phyloP scores from a whole-genome alignment of 148 eudicot genomes.

The Oxyria digyna region DNA sequence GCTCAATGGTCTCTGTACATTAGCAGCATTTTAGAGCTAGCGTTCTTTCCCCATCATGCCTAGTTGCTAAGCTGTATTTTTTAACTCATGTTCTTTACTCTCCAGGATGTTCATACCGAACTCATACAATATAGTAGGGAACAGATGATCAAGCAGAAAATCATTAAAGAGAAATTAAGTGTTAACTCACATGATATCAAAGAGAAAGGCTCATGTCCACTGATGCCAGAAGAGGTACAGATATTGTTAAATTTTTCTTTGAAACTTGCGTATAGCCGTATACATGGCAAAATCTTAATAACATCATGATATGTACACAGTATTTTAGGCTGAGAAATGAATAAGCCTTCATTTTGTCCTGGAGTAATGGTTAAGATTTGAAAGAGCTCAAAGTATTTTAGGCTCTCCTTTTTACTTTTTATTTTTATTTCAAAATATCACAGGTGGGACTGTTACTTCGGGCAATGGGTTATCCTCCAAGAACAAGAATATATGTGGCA shows the following conservation, averaged over 20 bases:
- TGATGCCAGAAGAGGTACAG: slow-evolving; percentile 94
- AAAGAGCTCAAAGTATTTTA: not conserved
- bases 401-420: not conserved
- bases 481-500: slow-evolving; percentile 80
- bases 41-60: not conserved
- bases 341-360: not conserved
- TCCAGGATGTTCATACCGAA: slow-evolving; percentile 91
- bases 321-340: too few species aligned
- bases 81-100: not conserved
- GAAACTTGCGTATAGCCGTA: not conserved
- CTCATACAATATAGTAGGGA: slow-evolving; percentile 76
- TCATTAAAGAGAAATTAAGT: slow-evolving; percentile 43
- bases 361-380: not conserved
- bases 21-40: not conserved
- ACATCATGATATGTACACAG: not conserved
- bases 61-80: not conserved
- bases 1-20: not conserved
- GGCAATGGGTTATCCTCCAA: slow-evolving; percentile 87
- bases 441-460: slow-evolving; percentile 93
- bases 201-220: slow-evolving; percentile 73
- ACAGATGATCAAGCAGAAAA: slow-evolving; percentile 75
- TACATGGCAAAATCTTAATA: not conserved
- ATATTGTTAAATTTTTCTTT: not conserved
- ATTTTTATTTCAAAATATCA: not conserved
- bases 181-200: slow-evolving; percentile 69